phyloP scores from a whole-genome alignment of 306 rosid genomes.

The Leucaena leucocephala region DNA sequence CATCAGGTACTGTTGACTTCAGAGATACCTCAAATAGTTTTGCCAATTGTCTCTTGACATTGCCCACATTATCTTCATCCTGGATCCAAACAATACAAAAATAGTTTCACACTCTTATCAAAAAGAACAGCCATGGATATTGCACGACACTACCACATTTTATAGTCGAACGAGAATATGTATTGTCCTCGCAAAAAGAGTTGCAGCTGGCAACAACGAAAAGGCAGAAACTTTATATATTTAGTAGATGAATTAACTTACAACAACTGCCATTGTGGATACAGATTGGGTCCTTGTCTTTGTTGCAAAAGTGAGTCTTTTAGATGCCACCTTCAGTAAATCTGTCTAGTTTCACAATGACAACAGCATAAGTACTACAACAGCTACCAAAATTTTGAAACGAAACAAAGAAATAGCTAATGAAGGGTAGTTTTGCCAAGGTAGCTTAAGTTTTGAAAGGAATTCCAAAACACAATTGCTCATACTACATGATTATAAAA shows the following conservation, averaged over 20 bases:
- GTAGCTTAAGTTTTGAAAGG: neutral
- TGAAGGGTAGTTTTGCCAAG: neutral
- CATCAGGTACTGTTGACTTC: constrained; percentile 56
- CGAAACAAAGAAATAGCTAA: neutral
- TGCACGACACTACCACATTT: neutral
- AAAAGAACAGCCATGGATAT: neutral
- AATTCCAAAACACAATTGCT: neutral
- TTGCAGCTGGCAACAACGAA: neutral
- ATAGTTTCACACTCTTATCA: constrained; percentile 13
- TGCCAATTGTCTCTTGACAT: constrained; percentile 64
- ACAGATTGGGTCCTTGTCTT: constrained; percentile 48
- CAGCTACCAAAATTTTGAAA: neutral
- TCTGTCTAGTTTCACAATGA: constrained; percentile 63
- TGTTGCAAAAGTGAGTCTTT: constrained; percentile 51
- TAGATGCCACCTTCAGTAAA: constrained; percentile 71
- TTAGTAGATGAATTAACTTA: constrained; percentile 40
- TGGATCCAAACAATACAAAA: constrained; percentile 32
- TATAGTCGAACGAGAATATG: neutral
- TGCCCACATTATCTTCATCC: constrained; percentile 68
- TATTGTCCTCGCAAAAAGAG: neutral
- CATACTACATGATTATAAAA: neutral
- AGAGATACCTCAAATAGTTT: constrained; percentile 69
- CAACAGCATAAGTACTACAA: constrained; percentile 4
- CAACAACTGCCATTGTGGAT: constrained; percentile 61
- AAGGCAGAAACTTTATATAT: neutral